phyloP scores from a whole-genome alignment of 306 rosid genomes.

The Acmispon strigosus region DNA sequence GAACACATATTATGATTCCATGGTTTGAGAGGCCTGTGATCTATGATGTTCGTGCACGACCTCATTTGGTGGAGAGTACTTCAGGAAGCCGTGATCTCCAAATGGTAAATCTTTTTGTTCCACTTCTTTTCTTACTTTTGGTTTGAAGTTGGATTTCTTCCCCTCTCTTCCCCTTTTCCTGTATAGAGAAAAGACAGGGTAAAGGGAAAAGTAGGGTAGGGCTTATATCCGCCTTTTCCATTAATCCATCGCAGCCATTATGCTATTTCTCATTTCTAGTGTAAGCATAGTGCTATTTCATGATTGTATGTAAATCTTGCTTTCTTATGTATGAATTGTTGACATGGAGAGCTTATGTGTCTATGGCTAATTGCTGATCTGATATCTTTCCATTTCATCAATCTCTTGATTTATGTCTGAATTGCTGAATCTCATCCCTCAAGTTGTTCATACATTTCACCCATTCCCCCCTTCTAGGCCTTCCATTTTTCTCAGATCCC shows the following conservation, averaged over 20 bases:
- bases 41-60: constrained; percentile 34
- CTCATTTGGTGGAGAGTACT: constrained; percentile 37
- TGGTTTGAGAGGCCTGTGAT: constrained; percentile 43
- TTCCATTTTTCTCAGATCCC: neutral
- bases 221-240: neutral
- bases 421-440: neutral
- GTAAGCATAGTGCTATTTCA: neutral
- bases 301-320: neutral
- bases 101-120: constrained; percentile 14
- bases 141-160: neutral
- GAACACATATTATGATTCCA: constrained; percentile 28
- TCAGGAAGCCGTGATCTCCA: constrained; percentile 41
- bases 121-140: neutral
- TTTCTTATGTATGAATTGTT: neutral
- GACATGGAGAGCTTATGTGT: neutral
- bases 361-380: neutral
- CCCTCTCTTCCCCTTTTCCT: neutral
- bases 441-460: neutral
- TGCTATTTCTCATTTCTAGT: neutral
- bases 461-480: neutral
- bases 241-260: neutral
- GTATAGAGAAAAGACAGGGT: neutral
- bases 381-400: neutral
- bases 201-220: neutral
- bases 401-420: neutral